Evolutionary conservation across 1,139 yeast genomes (phyloP).

Genomic region (Debaryomyces psychrophilus): DNA sequence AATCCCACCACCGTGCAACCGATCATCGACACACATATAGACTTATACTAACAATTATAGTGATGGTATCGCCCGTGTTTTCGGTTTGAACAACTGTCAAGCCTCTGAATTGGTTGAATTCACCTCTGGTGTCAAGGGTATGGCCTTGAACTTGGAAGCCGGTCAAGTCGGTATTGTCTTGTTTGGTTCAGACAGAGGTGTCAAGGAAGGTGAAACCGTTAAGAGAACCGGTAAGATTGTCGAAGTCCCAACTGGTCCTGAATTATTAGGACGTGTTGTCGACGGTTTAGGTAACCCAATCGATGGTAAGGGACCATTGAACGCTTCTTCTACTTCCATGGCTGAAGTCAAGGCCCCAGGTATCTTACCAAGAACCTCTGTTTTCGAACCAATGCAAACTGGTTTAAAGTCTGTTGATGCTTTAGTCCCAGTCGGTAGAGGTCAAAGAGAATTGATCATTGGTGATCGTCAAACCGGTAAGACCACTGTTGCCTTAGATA

Average conservation of each 20-base stretch:
- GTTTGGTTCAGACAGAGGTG: slow-evolving; percentile 98
- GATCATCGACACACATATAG: neutral
- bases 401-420: slow-evolving; percentile 99
- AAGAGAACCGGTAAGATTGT: slow-evolving; percentile 99
- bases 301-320: slow-evolving; percentile 99
- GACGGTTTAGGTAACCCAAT: slow-evolving; percentile 99
- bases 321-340: slow-evolving; percentile 82
- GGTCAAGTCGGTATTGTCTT: slow-evolving; percentile 99
- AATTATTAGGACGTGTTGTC: slow-evolving; percentile 97
- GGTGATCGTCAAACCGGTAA: slow-evolving; percentile 99
- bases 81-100: slow-evolving; percentile 99
- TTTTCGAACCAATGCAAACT: slow-evolving; percentile 99
- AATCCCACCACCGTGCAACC: slow-evolving; percentile 3
- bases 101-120: slow-evolving; percentile 99
- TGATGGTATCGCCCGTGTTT: slow-evolving; percentile 99
- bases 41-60: slow-evolving; percentile 45
- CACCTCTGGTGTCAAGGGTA: slow-evolving; percentile 99
- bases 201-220: slow-evolving; percentile 99
- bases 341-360: slow-evolving; percentile 99
- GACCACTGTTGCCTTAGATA: slow-evolving; percentile 98
- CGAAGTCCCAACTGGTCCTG: slow-evolving; percentile 99
- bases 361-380: slow-evolving; percentile 98
- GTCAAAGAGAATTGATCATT: slow-evolving; percentile 99
- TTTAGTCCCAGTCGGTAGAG: slow-evolving; percentile 99
- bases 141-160: slow-evolving; percentile 99